Conservation (phyloP, 345 rosid genomes). For the Bruguiera parviflora region DNA sequence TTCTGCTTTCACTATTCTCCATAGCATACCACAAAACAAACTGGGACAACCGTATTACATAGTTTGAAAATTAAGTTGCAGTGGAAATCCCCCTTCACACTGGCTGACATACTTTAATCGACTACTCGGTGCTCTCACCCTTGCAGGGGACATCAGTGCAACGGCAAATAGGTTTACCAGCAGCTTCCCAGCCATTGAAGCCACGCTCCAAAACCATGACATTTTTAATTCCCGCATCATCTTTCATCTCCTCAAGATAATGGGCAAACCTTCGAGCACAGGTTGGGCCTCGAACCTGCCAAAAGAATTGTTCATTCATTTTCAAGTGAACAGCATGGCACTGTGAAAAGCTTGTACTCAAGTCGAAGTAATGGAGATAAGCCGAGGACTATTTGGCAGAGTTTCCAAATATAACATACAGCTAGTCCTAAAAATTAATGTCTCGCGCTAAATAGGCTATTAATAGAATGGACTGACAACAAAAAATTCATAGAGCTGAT, state of each 20-base stretch:
- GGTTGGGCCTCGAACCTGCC: constrained; percentile 88
- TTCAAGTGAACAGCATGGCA: background rate
- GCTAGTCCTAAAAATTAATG: background rate
- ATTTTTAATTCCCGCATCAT: constrained; percentile 67
- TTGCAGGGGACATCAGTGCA: constrained; percentile 69
- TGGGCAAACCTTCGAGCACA: constrained; percentile 74
- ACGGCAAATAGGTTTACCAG: constrained; percentile 80
- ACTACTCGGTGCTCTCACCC: constrained; percentile 29
- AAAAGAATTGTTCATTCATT: background rate
- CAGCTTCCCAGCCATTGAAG: constrained; percentile 88
- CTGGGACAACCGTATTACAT: background rate
- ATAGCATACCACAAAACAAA: background rate
- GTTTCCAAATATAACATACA: background rate
- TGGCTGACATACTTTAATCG: background rate
- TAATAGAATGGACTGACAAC: background rate
- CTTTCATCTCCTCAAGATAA: constrained; percentile 61
- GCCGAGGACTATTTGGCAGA: background rate
- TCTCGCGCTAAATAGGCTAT: background rate
- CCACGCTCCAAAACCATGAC: constrained; percentile 71
- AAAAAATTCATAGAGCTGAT: too few species aligned
- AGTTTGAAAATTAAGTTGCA: background rate
- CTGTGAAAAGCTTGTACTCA: background rate
- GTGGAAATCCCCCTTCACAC: too few species aligned
- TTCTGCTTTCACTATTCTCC: too few species aligned
- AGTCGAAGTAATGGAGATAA: background rate